A percentile compares a stretch with the other conserved stretches of the same genome.
These are phyloP conservation scores for Pascua sp. DNA, from an alignment of 1,284 basidiomycete genomes.

Conservation along the genomic window DNA sequence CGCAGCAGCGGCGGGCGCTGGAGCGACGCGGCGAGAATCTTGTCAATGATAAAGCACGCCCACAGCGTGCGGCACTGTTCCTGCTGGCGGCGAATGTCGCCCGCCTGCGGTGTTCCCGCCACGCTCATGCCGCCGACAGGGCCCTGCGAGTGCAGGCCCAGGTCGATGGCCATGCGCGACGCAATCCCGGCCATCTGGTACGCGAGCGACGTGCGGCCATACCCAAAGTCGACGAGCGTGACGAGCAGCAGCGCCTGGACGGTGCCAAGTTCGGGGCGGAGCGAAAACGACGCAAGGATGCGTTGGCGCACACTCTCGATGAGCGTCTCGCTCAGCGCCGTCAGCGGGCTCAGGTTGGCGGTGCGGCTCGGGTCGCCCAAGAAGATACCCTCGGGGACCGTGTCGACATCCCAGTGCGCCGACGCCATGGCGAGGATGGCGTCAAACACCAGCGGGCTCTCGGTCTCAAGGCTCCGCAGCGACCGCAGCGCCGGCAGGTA, in stretches of 20 bases:
- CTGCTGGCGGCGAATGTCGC: slow-evolving; percentile 1
- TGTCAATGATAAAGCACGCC: slow-evolving; percentile 15
- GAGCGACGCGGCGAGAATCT: slow-evolving; percentile 10
- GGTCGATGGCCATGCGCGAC: slow-evolving; percentile 14
- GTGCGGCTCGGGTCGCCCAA: neutral
- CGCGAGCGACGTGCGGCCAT: slow-evolving; percentile 9
- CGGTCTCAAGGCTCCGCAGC: slow-evolving; percentile 9
- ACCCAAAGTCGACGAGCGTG: slow-evolving; percentile 11
- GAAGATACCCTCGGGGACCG: neutral
- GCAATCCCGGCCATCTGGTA: slow-evolving; percentile 20
- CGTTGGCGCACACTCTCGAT: slow-evolving; percentile 15
- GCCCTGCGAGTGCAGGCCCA: slow-evolving; percentile 9
- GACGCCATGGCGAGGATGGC: slow-evolving; percentile 12
- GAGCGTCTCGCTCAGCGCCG: slow-evolving; percentile 7
- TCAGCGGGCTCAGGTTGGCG: neutral
- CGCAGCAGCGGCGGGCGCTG: slow-evolving; percentile 14
- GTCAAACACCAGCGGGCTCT: slow-evolving; percentile 15
- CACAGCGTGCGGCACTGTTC: slow-evolving; percentile 15
- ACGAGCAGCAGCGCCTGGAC: slow-evolving; percentile 14
- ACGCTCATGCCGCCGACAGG: neutral
- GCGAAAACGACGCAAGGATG: slow-evolving; percentile 4
- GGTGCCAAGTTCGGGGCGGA: neutral
- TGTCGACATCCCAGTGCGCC: slow-evolving; percentile 1
- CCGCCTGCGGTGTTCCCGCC: neutral
- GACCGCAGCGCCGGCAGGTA: slow-evolving; percentile 12